A percentile compares a stretch with the other conserved stretches of the same genome.
Evolutionary conservation across 345 rosid genomes (phyloP).

Genomic region (Iberis pinnata): DNA sequence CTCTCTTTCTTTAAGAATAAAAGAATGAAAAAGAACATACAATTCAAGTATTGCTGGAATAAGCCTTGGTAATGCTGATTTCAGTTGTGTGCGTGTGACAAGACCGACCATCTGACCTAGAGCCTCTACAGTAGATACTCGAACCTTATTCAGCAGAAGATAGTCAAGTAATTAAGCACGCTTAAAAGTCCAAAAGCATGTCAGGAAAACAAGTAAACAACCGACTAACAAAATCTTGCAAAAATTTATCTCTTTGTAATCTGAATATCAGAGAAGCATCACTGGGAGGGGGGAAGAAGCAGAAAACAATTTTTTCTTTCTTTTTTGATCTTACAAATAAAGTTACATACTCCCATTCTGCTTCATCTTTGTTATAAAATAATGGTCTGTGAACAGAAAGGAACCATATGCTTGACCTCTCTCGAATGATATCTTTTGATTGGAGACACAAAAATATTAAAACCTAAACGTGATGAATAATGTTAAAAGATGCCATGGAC

Average conservation of each 20-base stretch:
- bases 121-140: constrained; percentile 83
- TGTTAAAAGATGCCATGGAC: constrained; percentile 9
- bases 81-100: constrained; percentile 67
- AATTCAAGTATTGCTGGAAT: constrained; percentile 81
- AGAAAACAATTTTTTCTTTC: constrained; percentile 9
- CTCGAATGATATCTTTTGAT: background rate
- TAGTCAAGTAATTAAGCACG: constrained; percentile 16
- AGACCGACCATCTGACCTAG: constrained; percentile 97
- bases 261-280: constrained; percentile 13
- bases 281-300: background rate
- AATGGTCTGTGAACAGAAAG: background rate
- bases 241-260: background rate
- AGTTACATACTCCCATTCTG: constrained; percentile 2
- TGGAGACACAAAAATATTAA: constrained; percentile 4
- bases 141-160: constrained; percentile 54
- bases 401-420: constrained; percentile 13
- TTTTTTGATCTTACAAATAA: constrained; percentile 8
- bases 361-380: background rate
- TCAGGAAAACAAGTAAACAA: constrained; percentile 12
- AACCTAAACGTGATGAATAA: constrained; percentile 2
- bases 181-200: background rate
- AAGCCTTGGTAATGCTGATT: constrained; percentile 87
- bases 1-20: constrained; percentile 3
- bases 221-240: constrained; percentile 1
- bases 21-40: constrained; percentile 42